Conservation (phyloP, 371 early-diverging fungal species). For the Ordospora pajunii region DNA sequence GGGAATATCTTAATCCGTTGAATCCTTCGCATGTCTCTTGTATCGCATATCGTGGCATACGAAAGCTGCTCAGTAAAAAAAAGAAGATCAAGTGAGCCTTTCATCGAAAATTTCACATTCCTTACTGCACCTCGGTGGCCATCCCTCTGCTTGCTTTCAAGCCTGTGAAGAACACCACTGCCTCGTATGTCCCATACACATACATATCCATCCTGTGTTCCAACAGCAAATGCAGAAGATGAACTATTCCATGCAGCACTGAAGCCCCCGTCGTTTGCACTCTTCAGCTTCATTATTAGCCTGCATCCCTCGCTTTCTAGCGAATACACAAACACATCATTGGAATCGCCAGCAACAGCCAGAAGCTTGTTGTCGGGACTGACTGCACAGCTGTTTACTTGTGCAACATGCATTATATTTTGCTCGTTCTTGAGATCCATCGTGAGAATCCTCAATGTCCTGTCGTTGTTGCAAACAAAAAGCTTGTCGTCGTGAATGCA, state of each 20-base stretch:
- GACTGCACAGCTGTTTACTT: constrained; percentile 64
- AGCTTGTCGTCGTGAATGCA: constrained; percentile 65
- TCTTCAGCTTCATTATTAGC: constrained; percentile 65
- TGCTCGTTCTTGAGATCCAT: constrained; percentile 65
- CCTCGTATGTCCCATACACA: constrained; percentile 66
- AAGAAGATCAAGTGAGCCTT: constrained; percentile 52
- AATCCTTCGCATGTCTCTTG: constrained; percentile 42
- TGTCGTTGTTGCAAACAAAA: constrained; percentile 79
- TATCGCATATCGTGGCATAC: constrained; percentile 54
- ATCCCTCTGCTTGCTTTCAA: constrained; percentile 45
- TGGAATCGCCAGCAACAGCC: constrained; percentile 74
- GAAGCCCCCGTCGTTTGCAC: constrained; percentile 65
- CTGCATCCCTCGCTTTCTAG: constrained; percentile 65
- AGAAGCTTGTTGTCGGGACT: constrained; percentile 72
- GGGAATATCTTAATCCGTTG: constrained; percentile 44
- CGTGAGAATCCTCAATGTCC: constrained; percentile 71
- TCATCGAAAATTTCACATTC: constrained; percentile 57
- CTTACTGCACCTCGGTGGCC: constrained; percentile 54
- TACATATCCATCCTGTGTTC: constrained; percentile 70
- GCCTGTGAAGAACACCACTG: constrained; percentile 20
- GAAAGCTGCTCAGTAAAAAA: constrained; percentile 59
- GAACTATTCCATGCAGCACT: constrained; percentile 71
- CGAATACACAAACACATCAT: constrained; percentile 70
- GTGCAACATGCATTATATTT: constrained; percentile 61
- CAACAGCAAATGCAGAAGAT: constrained; percentile 69